Conservation (phyloP, 2,329 filamentous ascomycete species). For the Talaromyces marneffei region DNA sequence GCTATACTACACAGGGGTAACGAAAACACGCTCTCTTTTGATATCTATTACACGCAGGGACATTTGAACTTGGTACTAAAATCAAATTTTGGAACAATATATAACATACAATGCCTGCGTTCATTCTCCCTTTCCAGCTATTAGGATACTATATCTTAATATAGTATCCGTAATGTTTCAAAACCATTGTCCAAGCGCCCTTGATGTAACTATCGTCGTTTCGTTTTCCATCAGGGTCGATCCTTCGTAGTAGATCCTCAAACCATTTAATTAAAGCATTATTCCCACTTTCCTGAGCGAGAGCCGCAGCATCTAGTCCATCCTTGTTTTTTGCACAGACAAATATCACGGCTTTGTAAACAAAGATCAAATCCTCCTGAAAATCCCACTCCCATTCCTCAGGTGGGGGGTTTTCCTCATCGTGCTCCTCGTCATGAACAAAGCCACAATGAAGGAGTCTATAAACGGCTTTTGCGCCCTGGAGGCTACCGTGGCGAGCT, state of each 20-base stretch:
- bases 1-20: conserved; percentile 2
- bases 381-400: neutral
- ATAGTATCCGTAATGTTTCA: neutral
- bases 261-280: neutral
- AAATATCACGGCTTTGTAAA: neutral
- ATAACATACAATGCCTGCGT: neutral
- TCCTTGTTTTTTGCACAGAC: neutral
- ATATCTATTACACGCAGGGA: neutral
- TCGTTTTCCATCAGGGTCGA: neutral
- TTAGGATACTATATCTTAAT: conserved; percentile 1
- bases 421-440: neutral
- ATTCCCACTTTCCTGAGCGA: conserved; percentile 1
- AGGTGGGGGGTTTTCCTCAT: neutral
- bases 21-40: neutral
- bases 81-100: neutral
- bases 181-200: neutral
- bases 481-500: neutral
- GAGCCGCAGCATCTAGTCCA: conserved; percentile 6
- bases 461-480: neutral
- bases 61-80: neutral
- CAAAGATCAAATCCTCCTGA: neutral
- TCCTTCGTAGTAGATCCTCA: neutral
- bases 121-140: neutral
- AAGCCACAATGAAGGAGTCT: neutral
- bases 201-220: neutral